Conservation (phyloP, 1,284 basidiomycete species). For the Irpex sp. region DNA sequence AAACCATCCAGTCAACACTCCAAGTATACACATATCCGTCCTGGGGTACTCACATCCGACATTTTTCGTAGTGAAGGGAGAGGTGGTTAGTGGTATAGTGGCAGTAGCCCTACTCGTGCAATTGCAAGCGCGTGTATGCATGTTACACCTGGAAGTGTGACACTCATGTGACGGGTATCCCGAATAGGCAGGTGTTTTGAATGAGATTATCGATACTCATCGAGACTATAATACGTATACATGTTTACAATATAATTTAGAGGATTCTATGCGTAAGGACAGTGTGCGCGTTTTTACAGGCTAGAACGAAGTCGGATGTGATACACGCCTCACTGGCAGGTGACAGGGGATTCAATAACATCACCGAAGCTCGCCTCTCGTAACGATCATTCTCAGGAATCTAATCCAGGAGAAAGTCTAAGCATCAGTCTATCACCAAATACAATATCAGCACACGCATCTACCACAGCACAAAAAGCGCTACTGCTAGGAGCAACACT, state of each 20-base stretch:
- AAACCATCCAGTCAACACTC: conserved; percentile 15
- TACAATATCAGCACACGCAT: background rate
- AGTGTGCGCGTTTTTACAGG: too few relatives aligned
- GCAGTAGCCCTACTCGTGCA: background rate
- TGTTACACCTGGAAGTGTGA: conserved; percentile 3
- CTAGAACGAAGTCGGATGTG: too few relatives aligned
- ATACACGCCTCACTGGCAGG: too few relatives aligned
- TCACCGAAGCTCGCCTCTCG: too few relatives aligned
- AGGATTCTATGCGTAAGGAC: too few relatives aligned
- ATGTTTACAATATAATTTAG: too few relatives aligned
- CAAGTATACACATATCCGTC: background rate
- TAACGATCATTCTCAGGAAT: too few relatives aligned
- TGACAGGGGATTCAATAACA: too few relatives aligned
- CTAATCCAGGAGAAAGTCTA: background rate
- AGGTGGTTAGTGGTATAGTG: background rate
- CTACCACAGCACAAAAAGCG: background rate
- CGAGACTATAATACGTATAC: too few relatives aligned
- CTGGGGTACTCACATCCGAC: conserved; percentile 4
- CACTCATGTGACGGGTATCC: background rate
- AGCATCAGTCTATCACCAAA: background rate
- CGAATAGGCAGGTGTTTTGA: background rate
- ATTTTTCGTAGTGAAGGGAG: background rate
- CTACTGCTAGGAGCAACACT: background rate
- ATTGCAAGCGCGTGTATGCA: background rate
- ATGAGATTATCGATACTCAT: background rate